Evolutionary conservation across 352 stramenopile species (phyloP).

Genomic region (Phytophthora melonis): DNA sequence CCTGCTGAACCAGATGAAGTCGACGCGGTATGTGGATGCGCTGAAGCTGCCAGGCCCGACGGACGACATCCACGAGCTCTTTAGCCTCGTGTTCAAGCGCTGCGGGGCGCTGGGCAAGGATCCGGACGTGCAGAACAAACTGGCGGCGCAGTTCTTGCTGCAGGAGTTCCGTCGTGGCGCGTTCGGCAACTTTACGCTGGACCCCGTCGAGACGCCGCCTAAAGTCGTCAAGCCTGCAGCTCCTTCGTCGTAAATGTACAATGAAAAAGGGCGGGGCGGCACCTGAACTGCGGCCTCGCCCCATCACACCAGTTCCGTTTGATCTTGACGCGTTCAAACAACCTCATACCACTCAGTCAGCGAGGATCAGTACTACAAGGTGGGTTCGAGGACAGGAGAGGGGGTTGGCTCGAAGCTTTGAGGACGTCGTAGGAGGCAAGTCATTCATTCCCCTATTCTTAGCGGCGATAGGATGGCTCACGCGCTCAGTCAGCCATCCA

Average conservation of each 20-base stretch:
- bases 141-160: slow-evolving; percentile 79
- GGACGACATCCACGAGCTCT: slow-evolving; percentile 77
- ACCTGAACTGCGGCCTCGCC: slow-evolving; percentile 1
- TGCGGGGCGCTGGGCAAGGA: slow-evolving; percentile 86
- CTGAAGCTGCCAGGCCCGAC: slow-evolving; percentile 72
- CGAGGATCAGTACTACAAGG: slow-evolving; percentile 22
- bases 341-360: background rate
- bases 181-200: slow-evolving; percentile 88
- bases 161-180: slow-evolving; percentile 79
- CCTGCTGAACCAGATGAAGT: slow-evolving; percentile 82
- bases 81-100: slow-evolving; percentile 67
- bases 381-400: background rate
- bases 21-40: slow-evolving; percentile 82
- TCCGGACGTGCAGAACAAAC: slow-evolving; percentile 65
- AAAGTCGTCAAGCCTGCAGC: slow-evolving; percentile 23
- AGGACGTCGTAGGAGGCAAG: slow-evolving; percentile 23
- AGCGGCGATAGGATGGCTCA: background rate
- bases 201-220: slow-evolving; percentile 45
- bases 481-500: slow-evolving; percentile 7
- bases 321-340: slow-evolving; percentile 12
- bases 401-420: slow-evolving; percentile 12
- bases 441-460: slow-evolving; percentile 35
- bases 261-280: background rate
- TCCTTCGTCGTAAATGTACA: slow-evolving; percentile 27
- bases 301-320: slow-evolving; percentile 19